A percentile compares a stretch with the other conserved stretches of the same genome.
Evolutionary conservation across 352 stramenopile genomes (phyloP).

Genomic region (Pilasporangium apinafurcum): DNA sequence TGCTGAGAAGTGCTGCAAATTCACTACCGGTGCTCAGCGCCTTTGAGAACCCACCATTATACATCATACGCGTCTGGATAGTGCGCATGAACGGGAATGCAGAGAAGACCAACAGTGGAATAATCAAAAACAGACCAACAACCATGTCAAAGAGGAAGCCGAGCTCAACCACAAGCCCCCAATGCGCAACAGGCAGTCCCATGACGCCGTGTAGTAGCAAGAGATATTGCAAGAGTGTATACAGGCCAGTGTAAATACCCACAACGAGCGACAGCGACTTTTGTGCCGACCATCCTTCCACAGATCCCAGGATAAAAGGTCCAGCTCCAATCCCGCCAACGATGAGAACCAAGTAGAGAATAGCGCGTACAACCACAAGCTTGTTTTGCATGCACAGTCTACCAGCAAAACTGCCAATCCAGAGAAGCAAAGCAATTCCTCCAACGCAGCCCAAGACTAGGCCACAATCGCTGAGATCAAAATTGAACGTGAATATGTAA

Average conservation of each 20-base stretch:
- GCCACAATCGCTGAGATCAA: slow-evolving; percentile 58
- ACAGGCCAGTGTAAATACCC: slow-evolving; percentile 67
- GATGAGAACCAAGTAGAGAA: slow-evolving; percentile 71
- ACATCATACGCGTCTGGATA: slow-evolving; percentile 89
- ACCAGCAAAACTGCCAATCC: slow-evolving; percentile 54
- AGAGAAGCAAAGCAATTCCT: slow-evolving; percentile 53
- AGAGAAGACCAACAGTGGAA: slow-evolving; percentile 70
- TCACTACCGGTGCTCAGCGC: slow-evolving; percentile 79
- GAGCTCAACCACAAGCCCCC: slow-evolving; percentile 66
- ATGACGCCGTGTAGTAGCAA: slow-evolving; percentile 67
- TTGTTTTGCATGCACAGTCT: slow-evolving; percentile 60
- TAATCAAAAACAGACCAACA: slow-evolving; percentile 64
- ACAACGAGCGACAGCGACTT: slow-evolving; percentile 70
- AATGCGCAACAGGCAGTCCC: slow-evolving; percentile 50
- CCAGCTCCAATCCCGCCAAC: slow-evolving; percentile 43
- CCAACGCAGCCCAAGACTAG: slow-evolving; percentile 55
- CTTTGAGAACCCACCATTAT: slow-evolving; percentile 84
- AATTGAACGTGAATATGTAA: slow-evolving; percentile 72
- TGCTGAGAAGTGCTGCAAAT: slow-evolving; percentile 68
- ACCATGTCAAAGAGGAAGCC: slow-evolving; percentile 87
- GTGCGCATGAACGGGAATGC: slow-evolving; percentile 86
- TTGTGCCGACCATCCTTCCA: slow-evolving; percentile 50
- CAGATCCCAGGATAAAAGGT: slow-evolving; percentile 56
- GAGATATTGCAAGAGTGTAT: slow-evolving; percentile 70
- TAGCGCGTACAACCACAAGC: slow-evolving; percentile 30